These are phyloP conservation scores for Sugiyamaella japonica DNA, from an alignment of 1,139 yeast species.

Conservation along the genomic window DNA sequence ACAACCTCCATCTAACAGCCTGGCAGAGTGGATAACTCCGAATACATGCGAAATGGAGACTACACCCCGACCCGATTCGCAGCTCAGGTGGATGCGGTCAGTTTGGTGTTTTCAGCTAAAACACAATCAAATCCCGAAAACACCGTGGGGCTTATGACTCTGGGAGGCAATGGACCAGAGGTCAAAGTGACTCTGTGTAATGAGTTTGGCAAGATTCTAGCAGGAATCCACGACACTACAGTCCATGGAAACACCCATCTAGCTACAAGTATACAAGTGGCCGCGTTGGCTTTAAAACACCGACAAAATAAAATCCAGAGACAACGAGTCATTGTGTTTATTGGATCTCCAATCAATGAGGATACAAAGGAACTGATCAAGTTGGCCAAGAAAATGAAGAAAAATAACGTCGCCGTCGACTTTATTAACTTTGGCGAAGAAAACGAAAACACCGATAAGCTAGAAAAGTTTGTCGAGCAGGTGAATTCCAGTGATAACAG, in stretches of 20 bases:
- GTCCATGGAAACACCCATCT: constrained; percentile 71
- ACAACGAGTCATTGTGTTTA: constrained; percentile 86
- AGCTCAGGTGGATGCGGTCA: constrained; percentile 93
- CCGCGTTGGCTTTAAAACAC: constrained; percentile 94
- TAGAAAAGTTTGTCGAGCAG: constrained; percentile 76
- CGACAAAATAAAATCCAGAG: constrained; percentile 92
- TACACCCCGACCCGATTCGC: constrained; percentile 85
- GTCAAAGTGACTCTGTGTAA: constrained; percentile 86
- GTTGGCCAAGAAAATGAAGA: constrained; percentile 90
- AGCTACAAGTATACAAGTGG: constrained; percentile 88
- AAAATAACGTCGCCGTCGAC: constrained; percentile 89
- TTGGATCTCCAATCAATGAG: constrained; percentile 81
- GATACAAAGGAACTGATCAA: constrained; percentile 71
- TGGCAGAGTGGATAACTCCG: constrained; percentile 78
- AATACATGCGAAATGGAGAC: constrained; percentile 94
- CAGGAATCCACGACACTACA: constrained; percentile 84
- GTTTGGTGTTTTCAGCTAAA: constrained; percentile 81
- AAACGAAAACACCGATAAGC: constrained; percentile 67
- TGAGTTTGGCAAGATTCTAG: constrained; percentile 81
- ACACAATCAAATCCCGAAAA: constrained; percentile 89
- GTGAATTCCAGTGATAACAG: constrained; percentile 77
- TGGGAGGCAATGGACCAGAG: constrained; percentile 81
- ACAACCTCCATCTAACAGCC: constrained; percentile 8
- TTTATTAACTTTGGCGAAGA: constrained; percentile 93
- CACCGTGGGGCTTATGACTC: constrained; percentile 86